A percentile compares a stretch with the other conserved stretches of the same genome.
These are phyloP conservation scores for Macadamia integrifolia DNA, from an alignment of 164 flowering plant species.

Conservation along the genomic window DNA sequence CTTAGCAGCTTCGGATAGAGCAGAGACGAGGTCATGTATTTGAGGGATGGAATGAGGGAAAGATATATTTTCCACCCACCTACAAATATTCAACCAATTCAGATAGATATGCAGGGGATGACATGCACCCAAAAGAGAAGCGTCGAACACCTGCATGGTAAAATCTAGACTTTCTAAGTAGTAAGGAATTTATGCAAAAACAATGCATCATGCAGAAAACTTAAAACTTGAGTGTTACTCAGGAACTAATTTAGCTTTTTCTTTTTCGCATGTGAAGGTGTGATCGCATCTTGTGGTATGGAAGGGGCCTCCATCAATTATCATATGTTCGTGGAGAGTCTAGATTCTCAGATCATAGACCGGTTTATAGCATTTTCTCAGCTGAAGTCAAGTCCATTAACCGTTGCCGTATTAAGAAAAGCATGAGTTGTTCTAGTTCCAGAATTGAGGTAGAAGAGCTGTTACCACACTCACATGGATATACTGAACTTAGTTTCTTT, in stretches of 20 bases:
- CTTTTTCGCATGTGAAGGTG: conserved; percentile 48
- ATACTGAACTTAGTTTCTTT: conserved; percentile 46
- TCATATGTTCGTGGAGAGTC: conserved; percentile 88
- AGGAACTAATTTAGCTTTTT: conserved; percentile 7
- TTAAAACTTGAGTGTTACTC: not conserved
- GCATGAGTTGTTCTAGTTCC: conserved; percentile 55
- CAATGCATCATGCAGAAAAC: not conserved
- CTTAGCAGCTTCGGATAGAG: conserved; percentile 66
- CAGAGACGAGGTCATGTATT: conserved; percentile 71
- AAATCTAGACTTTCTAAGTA: not conserved
- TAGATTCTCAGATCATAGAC: conserved; percentile 83
- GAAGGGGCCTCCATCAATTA: conserved; percentile 71
- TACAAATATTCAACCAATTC: conserved; percentile 92
- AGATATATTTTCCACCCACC: conserved; percentile 87
- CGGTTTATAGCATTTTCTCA: conserved; percentile 65
- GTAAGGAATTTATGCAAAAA: not conserved
- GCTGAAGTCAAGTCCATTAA: conserved; percentile 72
- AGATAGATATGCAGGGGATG: conserved; percentile 89
- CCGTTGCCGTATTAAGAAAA: conserved; percentile 52
- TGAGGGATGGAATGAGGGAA: conserved; percentile 81
- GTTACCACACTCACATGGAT: conserved; percentile 56
- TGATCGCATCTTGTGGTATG: conserved; percentile 86
- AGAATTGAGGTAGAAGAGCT: conserved; percentile 81
- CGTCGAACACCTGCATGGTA: conserved; percentile 97
- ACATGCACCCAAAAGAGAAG: conserved; percentile 84